Base-by-base conservation (phyloP, 176 grass and related monocot species). In the Saccharum spontaneum region DNA sequence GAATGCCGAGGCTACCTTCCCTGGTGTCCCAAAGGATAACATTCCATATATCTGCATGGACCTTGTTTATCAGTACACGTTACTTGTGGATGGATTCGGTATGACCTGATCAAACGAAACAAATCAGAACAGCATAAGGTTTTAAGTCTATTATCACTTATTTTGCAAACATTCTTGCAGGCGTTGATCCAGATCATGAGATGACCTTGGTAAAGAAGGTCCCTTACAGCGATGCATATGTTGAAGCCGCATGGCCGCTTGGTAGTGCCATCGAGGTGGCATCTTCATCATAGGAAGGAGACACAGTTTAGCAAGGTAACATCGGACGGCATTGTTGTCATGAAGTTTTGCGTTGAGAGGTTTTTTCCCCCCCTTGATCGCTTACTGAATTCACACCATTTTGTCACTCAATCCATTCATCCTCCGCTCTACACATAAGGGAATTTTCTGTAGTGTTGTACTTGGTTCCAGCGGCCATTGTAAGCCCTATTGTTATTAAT, bases 161-260 rank as follows among this genome's bases (percentile, higher is more conserved):
- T 79, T 76, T 60, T 64, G 18, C 26, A 26, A 78, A 70, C n/a
- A 2, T 70, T 83, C 26, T 86, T 0, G 20, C 85, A 98, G 97
- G 90, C 34, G 86, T 96, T 71, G 91, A 92, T 44, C 82, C 91
- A 23, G 46, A 94, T 70, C 90, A 96, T 59, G 93, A 95, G 57
- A 98, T 98, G 79, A 98, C 93, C 41, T 89, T 98, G 81, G 97
- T 98, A 77, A 98, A 98, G 90, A 87, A 96, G 88, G 97, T 98
- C 13, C 91, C 79, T 52, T 98, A 92, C 83, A 84, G 88, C 7
- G 86, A 88, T 28, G 91, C 91, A 33, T 89, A 69, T 31, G 97
- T 99, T 0, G 97, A 99, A 84, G 97, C 97, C 13, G 97, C 97
- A 26, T 99, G 97, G 97, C 91, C 97, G 1, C 93, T 99, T 65